phyloP scores from a whole-genome alignment of 2,329 filamentous ascomycete species.

The Nigrograna mackinnonii region DNA sequence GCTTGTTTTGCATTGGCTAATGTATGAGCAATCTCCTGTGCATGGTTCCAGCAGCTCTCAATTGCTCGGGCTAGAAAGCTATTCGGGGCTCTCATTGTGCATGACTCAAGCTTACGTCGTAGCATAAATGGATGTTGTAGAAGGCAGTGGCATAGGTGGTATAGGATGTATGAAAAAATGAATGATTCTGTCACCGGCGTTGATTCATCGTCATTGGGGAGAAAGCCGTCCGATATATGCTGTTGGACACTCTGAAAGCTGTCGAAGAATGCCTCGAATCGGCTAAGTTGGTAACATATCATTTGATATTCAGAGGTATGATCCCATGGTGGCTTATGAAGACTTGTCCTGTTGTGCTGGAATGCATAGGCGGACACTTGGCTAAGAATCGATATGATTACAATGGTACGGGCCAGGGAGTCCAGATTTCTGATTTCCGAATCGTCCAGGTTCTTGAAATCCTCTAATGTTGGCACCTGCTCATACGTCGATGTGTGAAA shows the following conservation, averaged over 20 bases:
- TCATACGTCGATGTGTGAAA: slow-evolving; percentile 4
- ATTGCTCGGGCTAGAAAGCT: slow-evolving; percentile 3
- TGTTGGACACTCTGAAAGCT: slow-evolving; percentile 6
- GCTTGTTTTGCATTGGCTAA: slow-evolving; percentile 5
- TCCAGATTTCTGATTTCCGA: slow-evolving; percentile 1
- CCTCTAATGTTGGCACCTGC: slow-evolving; percentile 4
- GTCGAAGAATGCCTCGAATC: slow-evolving; percentile 9
- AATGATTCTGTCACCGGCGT: slow-evolving; percentile 4
- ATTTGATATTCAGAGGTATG: slow-evolving; percentile 10
- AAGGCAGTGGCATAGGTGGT: slow-evolving; percentile 8
- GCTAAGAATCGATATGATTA: slow-evolving; percentile 2
- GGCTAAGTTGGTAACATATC: slow-evolving; percentile 7
- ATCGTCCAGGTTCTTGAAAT: neutral
- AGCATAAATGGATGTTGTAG: slow-evolving; percentile 10
- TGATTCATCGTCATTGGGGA: neutral
- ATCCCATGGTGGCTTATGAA: slow-evolving; percentile 8
- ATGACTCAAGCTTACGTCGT: slow-evolving; percentile 6
- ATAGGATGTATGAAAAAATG: slow-evolving; percentile 8
- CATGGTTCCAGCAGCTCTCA: slow-evolving; percentile 2
- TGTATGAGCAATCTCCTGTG: slow-evolving; percentile 6
- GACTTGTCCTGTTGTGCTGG: slow-evolving; percentile 2
- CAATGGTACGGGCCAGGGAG: neutral
- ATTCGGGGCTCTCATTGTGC: slow-evolving; percentile 2
- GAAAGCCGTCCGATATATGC: neutral
- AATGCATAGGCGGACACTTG: slow-evolving; percentile 5